These are phyloP conservation scores for Scheffersomyces coipomensis DNA, from an alignment of 805 yeast species.

Conservation along the genomic window DNA sequence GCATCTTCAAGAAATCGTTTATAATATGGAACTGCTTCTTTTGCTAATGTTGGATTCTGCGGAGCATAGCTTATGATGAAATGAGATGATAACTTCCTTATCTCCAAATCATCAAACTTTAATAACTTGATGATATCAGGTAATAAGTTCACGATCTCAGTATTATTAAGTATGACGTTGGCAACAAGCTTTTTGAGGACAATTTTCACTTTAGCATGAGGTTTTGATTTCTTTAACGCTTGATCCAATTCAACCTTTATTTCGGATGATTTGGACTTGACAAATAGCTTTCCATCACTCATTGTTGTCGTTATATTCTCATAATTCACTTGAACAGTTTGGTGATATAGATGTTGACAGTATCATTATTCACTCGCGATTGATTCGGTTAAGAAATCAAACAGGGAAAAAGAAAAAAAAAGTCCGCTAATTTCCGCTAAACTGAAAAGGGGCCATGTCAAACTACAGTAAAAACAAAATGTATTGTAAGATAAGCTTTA, in stretches of 20 bases:
- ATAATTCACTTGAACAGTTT: too few relatives aligned
- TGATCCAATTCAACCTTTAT: conserved; percentile 41
- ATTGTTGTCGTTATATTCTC: conserved; percentile 9
- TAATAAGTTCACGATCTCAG: conserved; percentile 66
- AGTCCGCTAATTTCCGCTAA: too few relatives aligned
- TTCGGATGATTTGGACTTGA: conserved; percentile 38
- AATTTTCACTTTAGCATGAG: conserved; percentile 32
- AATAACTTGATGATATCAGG: conserved; percentile 62
- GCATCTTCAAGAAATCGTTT: conserved; percentile 49
- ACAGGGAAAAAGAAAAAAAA: not conserved
- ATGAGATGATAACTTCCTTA: conserved; percentile 69
- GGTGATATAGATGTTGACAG: too few relatives aligned
- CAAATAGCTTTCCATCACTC: conserved; percentile 40
- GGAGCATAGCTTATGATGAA: conserved; percentile 62
- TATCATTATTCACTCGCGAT: too few relatives aligned
- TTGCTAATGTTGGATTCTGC: conserved; percentile 54
- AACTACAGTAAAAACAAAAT: too few relatives aligned
- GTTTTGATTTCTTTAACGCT: conserved; percentile 41
- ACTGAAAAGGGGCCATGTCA: too few relatives aligned
- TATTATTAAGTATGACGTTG: conserved; percentile 78
- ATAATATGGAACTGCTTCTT: conserved; percentile 54
- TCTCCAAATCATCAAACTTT: conserved; percentile 59
- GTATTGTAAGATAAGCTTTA: too few relatives aligned
- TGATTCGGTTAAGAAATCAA: too few relatives aligned
- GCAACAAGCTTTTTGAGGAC: conserved; percentile 72